Conservation (phyloP, 176 grass and related monocot species). For the Triticum dicoccoides region DNA sequence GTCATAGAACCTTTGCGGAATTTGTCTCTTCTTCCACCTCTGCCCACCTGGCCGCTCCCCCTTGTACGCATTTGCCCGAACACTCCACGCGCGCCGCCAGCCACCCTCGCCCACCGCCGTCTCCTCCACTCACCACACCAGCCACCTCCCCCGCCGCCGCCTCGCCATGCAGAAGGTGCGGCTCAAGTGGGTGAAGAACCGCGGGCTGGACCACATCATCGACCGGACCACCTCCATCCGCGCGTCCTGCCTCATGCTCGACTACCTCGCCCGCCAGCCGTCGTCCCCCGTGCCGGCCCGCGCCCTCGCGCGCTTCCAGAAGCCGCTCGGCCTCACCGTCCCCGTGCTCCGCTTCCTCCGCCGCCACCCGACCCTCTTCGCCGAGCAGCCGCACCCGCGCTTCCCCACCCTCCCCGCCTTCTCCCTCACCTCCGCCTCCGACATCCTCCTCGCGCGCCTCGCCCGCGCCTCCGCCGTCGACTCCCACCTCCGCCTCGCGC, state of each 20-base stretch:
- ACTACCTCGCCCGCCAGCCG: conserved; percentile 61
- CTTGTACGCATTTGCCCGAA: conserved; percentile 33
- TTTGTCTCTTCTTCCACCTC: background rate
- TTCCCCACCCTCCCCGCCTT: conserved; percentile 78
- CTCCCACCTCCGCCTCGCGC: conserved; percentile 73
- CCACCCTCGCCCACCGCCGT: background rate
- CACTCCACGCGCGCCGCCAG: conserved; percentile 11
- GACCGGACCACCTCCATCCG: conserved; percentile 73
- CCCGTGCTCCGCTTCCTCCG: conserved; percentile 93
- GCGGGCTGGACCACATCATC: conserved; percentile 90
- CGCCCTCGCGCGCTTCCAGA: conserved; percentile 69
- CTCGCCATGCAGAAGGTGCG: conserved; percentile 72
- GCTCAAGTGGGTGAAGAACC: conserved; percentile 96
- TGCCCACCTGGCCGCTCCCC: background rate
- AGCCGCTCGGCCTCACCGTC: conserved; percentile 70
- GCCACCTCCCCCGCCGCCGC: background rate
- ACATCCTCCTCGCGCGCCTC: conserved; percentile 50
- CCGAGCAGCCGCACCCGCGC: conserved; percentile 63
- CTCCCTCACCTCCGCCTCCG: conserved; percentile 58
- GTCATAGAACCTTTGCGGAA: background rate
- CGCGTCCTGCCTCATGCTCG: conserved; percentile 74
- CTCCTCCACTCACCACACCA: background rate
- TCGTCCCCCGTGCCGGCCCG: conserved; percentile 52
- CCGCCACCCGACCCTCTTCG: conserved; percentile 80
- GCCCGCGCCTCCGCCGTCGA: conserved; percentile 38